These are phyloP conservation scores for Yamadazyma nakazawae DNA, from an alignment of 805 yeast species.

Conservation along the genomic window DNA sequence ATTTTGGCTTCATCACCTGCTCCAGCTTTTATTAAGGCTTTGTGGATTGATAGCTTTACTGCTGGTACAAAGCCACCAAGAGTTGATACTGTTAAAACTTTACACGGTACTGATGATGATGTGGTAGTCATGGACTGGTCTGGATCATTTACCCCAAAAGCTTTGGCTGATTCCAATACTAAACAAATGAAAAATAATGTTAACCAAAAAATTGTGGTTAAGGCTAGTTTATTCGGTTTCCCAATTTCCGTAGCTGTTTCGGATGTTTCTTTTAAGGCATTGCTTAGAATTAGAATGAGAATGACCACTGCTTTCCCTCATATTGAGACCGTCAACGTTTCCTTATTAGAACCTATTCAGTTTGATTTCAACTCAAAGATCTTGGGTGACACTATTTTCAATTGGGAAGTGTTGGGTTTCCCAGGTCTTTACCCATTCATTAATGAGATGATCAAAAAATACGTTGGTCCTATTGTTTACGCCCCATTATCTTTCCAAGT, in stretches of 20 bases:
- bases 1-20: slow-evolving; percentile 70
- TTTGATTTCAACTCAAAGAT: slow-evolving; percentile 75
- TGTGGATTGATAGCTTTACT: slow-evolving; percentile 87
- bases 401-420: slow-evolving; percentile 80
- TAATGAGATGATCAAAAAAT: slow-evolving; percentile 80
- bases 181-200: slow-evolving; percentile 83
- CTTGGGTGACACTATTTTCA: slow-evolving; percentile 80
- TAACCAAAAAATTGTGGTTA: slow-evolving; percentile 75
- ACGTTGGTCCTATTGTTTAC: slow-evolving; percentile 83
- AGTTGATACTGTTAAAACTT: slow-evolving; percentile 83
- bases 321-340: slow-evolving; percentile 82
- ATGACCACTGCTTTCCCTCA: slow-evolving; percentile 93
- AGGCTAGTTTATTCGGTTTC: slow-evolving; percentile 78
- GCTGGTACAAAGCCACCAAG: slow-evolving; percentile 96
- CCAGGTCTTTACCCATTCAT: slow-evolving; percentile 87
- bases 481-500: slow-evolving; percentile 91
- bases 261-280: slow-evolving; percentile 71
- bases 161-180: slow-evolving; percentile 74
- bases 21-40: slow-evolving; percentile 78
- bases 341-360: slow-evolving; percentile 81
- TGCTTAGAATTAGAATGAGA: slow-evolving; percentile 77
- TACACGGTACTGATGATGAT: slow-evolving; percentile 85
- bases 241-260: slow-evolving; percentile 78
- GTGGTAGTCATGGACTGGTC: slow-evolving; percentile 98
- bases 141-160: slow-evolving; percentile 88